These are phyloP conservation scores for Russula griseocarnosa DNA, from an alignment of 768 basidiomycete species.

Conservation along the genomic window DNA sequence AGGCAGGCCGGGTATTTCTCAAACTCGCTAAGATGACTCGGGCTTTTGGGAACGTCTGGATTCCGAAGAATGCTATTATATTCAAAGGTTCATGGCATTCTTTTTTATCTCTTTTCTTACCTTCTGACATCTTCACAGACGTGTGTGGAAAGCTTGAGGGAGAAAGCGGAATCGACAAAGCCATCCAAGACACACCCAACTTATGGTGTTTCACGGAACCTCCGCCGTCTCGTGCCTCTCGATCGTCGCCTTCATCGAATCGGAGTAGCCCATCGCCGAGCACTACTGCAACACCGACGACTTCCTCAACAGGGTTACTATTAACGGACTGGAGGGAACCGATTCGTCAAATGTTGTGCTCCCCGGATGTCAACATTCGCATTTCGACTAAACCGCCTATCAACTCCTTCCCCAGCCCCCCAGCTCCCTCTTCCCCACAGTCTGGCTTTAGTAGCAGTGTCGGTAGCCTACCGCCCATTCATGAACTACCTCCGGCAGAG, in stretches of 20 bases:
- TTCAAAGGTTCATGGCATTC: constrained; percentile 5
- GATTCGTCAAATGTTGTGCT: not conserved
- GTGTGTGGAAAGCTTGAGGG: constrained; percentile 4
- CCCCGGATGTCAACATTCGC: not conserved
- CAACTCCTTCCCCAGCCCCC: not conserved
- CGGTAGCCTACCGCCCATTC: not conserved
- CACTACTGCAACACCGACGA: not conserved
- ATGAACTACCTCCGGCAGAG: too few species aligned
- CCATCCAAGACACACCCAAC: not conserved
- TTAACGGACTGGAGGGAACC: not conserved
- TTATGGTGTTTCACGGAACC: not conserved
- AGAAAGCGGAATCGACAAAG: not conserved
- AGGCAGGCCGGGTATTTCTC: constrained; percentile 2
- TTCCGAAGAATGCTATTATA: not conserved
- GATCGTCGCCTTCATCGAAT: not conserved
- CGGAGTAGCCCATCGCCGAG: not conserved
- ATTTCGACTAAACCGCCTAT: not conserved
- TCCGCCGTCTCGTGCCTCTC: not conserved
- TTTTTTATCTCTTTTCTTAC: not conserved
- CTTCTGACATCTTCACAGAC: not conserved
- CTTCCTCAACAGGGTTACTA: not conserved
- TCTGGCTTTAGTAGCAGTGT: not conserved
- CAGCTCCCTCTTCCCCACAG: not conserved
- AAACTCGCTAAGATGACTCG: not conserved
- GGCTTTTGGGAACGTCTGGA: constrained; percentile 18